Percentiles rank a stretch among this genome's conserved stretches.
Evolutionary conservation across 305 asterid genomes (phyloP).

Genomic region (Solanum chacoense): DNA sequence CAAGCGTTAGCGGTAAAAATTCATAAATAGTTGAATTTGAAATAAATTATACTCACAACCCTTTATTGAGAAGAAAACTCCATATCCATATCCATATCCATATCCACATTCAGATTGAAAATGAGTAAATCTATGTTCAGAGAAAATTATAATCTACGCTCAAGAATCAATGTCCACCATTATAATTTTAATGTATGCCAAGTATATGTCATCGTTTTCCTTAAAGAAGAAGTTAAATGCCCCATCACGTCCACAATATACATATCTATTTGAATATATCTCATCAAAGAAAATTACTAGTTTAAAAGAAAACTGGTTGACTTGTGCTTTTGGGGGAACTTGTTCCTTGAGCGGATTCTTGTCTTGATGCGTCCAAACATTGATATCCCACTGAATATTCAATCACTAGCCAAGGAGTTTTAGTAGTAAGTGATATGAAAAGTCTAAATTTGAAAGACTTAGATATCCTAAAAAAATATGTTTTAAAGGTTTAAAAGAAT

Average conservation of each 20-base stretch:
- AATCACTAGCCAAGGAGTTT: neutral
- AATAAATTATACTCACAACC: no score
- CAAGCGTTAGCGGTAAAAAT: no score
- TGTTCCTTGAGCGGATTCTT: neutral
- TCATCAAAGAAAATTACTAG: neutral
- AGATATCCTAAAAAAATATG: neutral
- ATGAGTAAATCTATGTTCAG: no score
- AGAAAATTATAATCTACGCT: no score
- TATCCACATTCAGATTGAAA: no score
- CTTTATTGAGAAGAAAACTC: no score
- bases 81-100: no score
- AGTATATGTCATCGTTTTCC: neutral
- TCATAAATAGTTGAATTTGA: no score
- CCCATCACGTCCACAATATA: neutral
- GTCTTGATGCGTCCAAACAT: neutral
- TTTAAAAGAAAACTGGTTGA: neutral
- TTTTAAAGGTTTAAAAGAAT: neutral
- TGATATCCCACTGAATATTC: neutral
- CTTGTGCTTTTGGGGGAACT: neutral
- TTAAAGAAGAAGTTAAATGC: neutral
- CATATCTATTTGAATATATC: neutral
- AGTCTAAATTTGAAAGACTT: neutral
- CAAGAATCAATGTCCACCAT: neutral
- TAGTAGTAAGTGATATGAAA: neutral
- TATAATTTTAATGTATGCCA: neutral